A percentile compares a stretch with the other conserved stretches of the same genome.
Evolutionary conservation across 768 basidiomycete species (phyloP).

Genomic region (Boletus subcaerulescens): DNA sequence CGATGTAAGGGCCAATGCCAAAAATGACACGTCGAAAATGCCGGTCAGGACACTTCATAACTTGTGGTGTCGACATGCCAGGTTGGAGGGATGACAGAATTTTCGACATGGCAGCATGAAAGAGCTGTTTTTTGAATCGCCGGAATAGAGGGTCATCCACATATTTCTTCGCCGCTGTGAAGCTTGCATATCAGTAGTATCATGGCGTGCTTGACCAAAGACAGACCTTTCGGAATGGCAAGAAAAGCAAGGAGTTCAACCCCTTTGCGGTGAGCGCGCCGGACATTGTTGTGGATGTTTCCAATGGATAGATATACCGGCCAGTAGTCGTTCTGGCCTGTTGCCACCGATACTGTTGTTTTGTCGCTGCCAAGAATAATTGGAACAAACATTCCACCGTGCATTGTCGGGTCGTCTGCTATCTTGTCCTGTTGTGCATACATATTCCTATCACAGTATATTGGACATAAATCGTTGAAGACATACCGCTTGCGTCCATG

Average conservation of each 20-base stretch:
- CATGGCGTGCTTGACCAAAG: neutral
- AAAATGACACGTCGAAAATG: conserved; percentile 18
- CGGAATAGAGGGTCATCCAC: conserved; percentile 22
- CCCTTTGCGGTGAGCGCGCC: neutral
- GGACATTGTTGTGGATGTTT: neutral
- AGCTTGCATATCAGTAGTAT: no score
- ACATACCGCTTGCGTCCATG: neutral
- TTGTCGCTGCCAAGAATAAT: neutral
- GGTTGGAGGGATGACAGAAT: conserved; percentile 10
- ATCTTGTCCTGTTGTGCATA: conserved; percentile 21
- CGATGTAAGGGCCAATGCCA: conserved; percentile 3
- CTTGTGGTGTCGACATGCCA: conserved; percentile 26
- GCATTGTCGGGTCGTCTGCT: conserved; percentile 3
- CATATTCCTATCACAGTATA: no score
- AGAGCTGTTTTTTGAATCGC: conserved; percentile 19
- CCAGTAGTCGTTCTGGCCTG: neutral
- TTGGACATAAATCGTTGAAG: no score
- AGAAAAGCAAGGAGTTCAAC: conserved; percentile 16
- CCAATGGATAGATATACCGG: conserved; percentile 3
- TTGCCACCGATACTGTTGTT: neutral
- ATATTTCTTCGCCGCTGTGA: no score
- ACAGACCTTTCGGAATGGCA: conserved; percentile 32
- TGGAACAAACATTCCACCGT: conserved; percentile 2
- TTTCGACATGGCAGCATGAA: conserved; percentile 18
- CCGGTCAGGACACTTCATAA: conserved; percentile 29